Conservation (phyloP, 1,139 yeast species). For the Wickerhamomyces sp. region DNA sequence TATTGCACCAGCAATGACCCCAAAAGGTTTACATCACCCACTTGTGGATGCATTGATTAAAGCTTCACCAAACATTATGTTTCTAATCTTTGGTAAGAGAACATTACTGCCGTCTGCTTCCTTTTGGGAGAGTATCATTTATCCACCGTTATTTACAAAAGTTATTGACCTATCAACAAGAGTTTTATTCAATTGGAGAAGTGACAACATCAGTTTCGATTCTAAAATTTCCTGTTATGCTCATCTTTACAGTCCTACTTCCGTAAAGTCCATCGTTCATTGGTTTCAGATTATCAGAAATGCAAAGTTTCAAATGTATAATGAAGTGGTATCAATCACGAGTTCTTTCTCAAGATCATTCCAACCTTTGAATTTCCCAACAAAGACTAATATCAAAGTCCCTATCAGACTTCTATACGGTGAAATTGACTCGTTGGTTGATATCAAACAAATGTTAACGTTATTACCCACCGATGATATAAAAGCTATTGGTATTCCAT, state of each 20-base stretch:
- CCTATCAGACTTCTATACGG: conserved; percentile 82
- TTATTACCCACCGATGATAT: conserved; percentile 28
- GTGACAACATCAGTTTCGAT: conserved; percentile 58
- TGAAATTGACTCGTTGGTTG: conserved; percentile 74
- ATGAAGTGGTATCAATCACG: conserved; percentile 42
- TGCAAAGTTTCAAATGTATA: conserved; percentile 85
- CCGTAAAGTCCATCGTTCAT: conserved; percentile 89
- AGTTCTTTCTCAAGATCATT: conserved; percentile 36
- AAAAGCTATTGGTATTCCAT: conserved; percentile 27
- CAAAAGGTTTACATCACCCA: conserved; percentile 73
- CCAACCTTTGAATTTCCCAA: conserved; percentile 43
- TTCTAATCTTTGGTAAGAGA: conserved; percentile 66
- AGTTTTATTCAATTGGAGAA: conserved; percentile 73
- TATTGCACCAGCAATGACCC: conserved; percentile 92
- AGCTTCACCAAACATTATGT: conserved; percentile 74
- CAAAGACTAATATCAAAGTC: conserved; percentile 53
- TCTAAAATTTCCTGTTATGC: conserved; percentile 78
- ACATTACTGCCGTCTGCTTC: conserved; percentile 71
- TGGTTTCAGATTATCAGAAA: conserved; percentile 91
- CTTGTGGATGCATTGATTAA: conserved; percentile 73
- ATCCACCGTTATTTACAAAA: conserved; percentile 74
- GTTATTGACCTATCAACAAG: conserved; percentile 67
- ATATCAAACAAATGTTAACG: conserved; percentile 62
- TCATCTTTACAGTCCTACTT: conserved; percentile 84
- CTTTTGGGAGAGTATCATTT: conserved; percentile 79